Conservation (phyloP, 345 rosid species). For the Eucalyptus urophylla region DNA sequence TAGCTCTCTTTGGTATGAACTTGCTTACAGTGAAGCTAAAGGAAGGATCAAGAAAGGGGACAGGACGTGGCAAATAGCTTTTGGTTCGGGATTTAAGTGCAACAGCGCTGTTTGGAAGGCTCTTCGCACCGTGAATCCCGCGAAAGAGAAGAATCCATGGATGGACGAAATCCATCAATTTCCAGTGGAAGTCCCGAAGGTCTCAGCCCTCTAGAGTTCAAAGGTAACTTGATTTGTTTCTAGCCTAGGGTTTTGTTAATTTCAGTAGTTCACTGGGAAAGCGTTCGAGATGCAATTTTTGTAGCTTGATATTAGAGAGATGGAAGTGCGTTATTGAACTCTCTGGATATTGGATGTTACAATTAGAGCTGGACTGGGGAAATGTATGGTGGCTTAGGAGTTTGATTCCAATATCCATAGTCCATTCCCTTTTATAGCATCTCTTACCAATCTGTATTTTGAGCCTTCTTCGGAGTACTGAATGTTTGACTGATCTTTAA, state of each 20-base stretch:
- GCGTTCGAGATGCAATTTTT: not conserved
- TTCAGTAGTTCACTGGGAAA: not conserved
- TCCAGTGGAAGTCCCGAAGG: constrained; percentile 32
- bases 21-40: constrained; percentile 49
- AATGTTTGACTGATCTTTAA: not conserved
- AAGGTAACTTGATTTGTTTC: not conserved
- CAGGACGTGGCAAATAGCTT: constrained; percentile 58
- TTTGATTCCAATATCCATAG: not conserved
- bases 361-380: not conserved
- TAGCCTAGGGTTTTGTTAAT: not conserved
- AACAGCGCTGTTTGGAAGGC: constrained; percentile 53
- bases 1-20: constrained; percentile 54
- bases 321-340: not conserved
- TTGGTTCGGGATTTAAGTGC: constrained; percentile 60
- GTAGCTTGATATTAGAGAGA: not conserved
- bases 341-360: not conserved
- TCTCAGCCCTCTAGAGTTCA: constrained; percentile 9
- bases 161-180: constrained; percentile 37
- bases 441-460: not conserved
- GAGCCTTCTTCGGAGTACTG: not conserved
- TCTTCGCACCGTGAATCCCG: constrained; percentile 22
- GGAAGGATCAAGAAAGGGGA: constrained; percentile 40
- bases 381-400: not conserved
- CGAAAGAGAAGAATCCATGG: constrained; percentile 43
- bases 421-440: not conserved